phyloP scores from a whole-genome alignment of 1,284 basidiomycete genomes.

The Heliocybe sulcata region DNA sequence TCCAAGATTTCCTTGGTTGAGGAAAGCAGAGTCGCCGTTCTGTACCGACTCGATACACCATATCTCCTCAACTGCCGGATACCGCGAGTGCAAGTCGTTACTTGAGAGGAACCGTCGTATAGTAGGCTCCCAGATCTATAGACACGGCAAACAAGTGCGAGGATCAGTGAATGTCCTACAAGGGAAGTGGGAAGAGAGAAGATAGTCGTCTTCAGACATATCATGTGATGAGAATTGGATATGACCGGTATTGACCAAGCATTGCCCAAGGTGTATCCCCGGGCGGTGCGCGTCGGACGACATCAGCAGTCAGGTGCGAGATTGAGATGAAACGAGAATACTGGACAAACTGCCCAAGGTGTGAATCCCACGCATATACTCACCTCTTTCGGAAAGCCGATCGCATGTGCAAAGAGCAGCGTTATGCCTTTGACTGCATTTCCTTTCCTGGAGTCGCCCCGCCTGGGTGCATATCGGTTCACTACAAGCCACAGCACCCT shows the following conservation, averaged over 20 bases:
- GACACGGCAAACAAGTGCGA: no score
- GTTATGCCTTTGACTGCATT: no score
- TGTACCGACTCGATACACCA: conserved; percentile 77
- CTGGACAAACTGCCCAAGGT: neutral
- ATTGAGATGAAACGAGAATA: neutral
- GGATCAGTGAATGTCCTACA: no score
- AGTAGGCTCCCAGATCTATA: neutral
- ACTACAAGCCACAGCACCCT: conserved; percentile 44
- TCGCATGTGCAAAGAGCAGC: neutral
- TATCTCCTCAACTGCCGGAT: conserved; percentile 54
- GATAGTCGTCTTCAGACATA: no score
- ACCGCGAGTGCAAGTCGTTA: no score
- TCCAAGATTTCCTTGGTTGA: conserved; percentile 52
- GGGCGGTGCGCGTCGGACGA: no score
- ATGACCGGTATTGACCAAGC: no score
- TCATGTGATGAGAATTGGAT: no score
- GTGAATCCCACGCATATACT: neutral
- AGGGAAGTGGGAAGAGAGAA: no score
- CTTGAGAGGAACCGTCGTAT: neutral
- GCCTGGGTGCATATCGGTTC: conserved; percentile 40
- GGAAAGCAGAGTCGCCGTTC: conserved; percentile 66
- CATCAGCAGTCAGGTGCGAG: neutral
- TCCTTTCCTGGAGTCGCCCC: neutral
- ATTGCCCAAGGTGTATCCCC: no score
- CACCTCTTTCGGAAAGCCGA: neutral